phyloP scores from a whole-genome alignment of 345 rosid genomes.

The Eucalyptus microcorys region DNA sequence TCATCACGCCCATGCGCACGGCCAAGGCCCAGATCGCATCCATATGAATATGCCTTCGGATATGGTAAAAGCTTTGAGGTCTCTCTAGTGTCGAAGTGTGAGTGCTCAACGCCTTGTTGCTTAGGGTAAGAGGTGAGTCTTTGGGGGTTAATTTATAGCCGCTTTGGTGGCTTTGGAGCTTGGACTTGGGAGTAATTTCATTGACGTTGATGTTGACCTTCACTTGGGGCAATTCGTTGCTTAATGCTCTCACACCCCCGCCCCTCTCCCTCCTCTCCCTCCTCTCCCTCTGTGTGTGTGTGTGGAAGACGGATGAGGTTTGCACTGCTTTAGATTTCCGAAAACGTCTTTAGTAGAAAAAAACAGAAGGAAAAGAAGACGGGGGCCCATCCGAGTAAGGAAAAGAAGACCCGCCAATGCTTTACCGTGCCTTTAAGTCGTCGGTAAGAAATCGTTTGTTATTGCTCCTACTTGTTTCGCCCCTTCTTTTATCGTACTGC shows the following conservation, averaged over 20 bases:
- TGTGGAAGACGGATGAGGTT: neutral
- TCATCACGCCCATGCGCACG: neutral
- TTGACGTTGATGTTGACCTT: neutral
- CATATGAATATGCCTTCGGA: neutral
- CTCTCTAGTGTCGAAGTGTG: neutral
- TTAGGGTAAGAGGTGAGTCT: neutral
- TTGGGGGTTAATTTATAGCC: neutral
- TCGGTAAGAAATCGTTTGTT: neutral
- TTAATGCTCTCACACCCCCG: neutral
- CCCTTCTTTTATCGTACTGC: too few relatives aligned
- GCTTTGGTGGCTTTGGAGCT: neutral
- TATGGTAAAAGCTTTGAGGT: neutral
- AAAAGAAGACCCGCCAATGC: too few relatives aligned
- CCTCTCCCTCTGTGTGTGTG: neutral
- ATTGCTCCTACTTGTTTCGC: too few relatives aligned
- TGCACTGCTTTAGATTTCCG: neutral
- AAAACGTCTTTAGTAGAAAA: neutral
- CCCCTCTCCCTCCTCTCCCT: neutral
- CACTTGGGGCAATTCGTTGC: neutral
- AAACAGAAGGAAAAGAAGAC: too few relatives aligned
- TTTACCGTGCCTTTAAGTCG: too few relatives aligned
- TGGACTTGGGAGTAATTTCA: neutral
- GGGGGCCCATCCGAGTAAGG: too few relatives aligned
- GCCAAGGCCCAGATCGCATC: neutral
- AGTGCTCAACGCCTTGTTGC: neutral